These are phyloP conservation scores for Luffa aegyptiaca DNA, from an alignment of 306 rosid genomes.

Conservation along the genomic window DNA sequence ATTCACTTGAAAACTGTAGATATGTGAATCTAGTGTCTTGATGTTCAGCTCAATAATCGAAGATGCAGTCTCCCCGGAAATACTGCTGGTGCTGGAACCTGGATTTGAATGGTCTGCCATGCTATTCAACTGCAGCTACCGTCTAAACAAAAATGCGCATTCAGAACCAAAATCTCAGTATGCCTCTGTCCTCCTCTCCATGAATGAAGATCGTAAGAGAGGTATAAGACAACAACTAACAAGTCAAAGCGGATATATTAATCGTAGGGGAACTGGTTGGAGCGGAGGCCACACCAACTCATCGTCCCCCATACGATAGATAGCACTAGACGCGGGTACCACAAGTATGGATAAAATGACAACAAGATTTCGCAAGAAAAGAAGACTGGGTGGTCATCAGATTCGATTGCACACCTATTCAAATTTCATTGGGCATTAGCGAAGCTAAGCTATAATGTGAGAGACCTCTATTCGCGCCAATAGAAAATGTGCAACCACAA, in stretches of 20 bases:
- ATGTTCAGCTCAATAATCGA: conserved; percentile 70
- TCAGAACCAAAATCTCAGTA: conserved; percentile 7
- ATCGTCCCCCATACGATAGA: background rate
- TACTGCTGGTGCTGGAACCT: conserved; percentile 44
- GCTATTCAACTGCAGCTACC: conserved; percentile 19
- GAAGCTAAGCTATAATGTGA: background rate
- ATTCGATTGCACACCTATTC: background rate
- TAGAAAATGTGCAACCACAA: background rate
- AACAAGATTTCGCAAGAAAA: background rate
- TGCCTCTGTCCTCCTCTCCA: background rate
- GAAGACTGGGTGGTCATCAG: background rate
- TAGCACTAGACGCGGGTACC: background rate
- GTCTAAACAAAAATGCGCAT: conserved; percentile 9
- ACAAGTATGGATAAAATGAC: background rate
- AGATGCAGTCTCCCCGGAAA: conserved; percentile 42
- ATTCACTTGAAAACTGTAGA: conserved; percentile 62
- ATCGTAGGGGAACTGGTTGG: background rate
- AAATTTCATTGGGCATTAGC: background rate
- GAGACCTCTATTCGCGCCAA: background rate
- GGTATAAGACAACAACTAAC: background rate
- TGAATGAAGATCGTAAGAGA: background rate
- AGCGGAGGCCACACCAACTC: background rate
- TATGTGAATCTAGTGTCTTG: conserved; percentile 81
- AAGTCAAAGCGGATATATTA: background rate
- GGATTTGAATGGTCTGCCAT: conserved; percentile 63